Evolutionary conservation across 768 basidiomycete genomes (phyloP), one percentile per base, ranked within the genome.

Genomic region (Coprinellus micaceus): DNA sequence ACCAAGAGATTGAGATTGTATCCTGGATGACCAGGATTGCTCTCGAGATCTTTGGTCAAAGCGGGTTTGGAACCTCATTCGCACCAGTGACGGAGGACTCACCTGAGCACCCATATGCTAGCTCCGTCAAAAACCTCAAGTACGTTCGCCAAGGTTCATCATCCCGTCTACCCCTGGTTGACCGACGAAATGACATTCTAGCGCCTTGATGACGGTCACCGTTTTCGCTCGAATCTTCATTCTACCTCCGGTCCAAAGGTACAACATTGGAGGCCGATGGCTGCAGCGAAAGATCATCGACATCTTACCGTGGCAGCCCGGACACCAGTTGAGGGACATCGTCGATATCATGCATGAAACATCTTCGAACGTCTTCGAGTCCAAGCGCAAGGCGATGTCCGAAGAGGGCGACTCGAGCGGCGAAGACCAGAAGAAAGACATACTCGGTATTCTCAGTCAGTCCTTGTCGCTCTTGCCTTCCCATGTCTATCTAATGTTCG

Each of bases 1-100:
- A 72, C 3, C 61, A 70, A 54, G 73, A 74, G 17, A 56, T 71
- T 63, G 67, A 67, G 60, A 56, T 60, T 67, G 17, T 66, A 69
- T 24, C 67, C 65, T 48, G 76, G 75, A 71, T 71, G 65, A 64
- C 76, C 10, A 71, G 80, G 2, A 68, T 72, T 11, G 77, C 80
- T n/a, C 66, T 82, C n/a, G 79, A 82, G 56, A 66, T 81, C 49
- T 74, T 83, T 45, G 78, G 77, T 12, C 77, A 77, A 64, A 74
- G 72, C 22, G 79, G 80, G 2, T 67, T 83, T 19, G 77, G 77
- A 6, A 69, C 69, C 49, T 74, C 72, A 15, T 77, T 79, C 39
- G 76, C 77, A 54, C 60, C 72, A 0, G 67, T 82, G 12, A 66
- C 61, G 21, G 69, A 71, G 29, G 69, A 70, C 7, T 57, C 56